Evolutionary conservation across 495 filamentous ascomycete species (phyloP).

Genomic region (Neurospora hispaniola): DNA sequence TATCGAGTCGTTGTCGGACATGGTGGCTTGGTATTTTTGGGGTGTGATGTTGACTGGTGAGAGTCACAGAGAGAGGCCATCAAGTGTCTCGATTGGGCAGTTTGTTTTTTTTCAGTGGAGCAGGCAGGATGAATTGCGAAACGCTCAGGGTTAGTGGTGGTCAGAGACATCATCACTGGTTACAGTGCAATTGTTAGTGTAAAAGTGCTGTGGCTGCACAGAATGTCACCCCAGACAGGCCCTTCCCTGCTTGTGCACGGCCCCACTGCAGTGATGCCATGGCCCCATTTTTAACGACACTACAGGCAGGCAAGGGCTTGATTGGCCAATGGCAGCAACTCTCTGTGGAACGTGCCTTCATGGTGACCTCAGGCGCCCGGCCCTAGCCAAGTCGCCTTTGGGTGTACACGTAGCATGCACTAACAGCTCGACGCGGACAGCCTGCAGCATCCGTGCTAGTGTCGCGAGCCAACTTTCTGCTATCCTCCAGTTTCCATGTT

Average conservation of each 20-base stretch:
- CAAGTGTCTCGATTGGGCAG: background rate
- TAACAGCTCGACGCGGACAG: background rate
- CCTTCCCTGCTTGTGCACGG: background rate
- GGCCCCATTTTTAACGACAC: background rate
- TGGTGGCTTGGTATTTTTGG: conserved; percentile 1
- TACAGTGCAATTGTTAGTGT: background rate
- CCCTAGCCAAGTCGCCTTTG: background rate
- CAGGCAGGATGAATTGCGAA: background rate
- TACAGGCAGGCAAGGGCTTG: background rate
- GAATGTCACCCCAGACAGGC: background rate
- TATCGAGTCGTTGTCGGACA: conserved; percentile 31
- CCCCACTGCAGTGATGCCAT: background rate
- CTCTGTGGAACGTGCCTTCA: conserved; percentile 17
- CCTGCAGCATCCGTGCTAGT: background rate
- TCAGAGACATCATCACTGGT: background rate
- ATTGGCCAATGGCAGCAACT: conserved; percentile 21
- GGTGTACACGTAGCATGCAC: background rate
- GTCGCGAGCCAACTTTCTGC: background rate
- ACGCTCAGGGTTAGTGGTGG: background rate
- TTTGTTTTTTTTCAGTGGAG: background rate
- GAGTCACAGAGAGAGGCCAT: background rate
- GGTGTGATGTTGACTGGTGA: background rate
- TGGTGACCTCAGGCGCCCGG: conserved; percentile 4
- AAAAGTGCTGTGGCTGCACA: background rate
- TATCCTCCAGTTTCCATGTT: background rate